These are phyloP conservation scores for Mycocentrospora acerina DNA, from an alignment of 2,329 filamentous ascomycete species.

Conservation along the genomic window DNA sequence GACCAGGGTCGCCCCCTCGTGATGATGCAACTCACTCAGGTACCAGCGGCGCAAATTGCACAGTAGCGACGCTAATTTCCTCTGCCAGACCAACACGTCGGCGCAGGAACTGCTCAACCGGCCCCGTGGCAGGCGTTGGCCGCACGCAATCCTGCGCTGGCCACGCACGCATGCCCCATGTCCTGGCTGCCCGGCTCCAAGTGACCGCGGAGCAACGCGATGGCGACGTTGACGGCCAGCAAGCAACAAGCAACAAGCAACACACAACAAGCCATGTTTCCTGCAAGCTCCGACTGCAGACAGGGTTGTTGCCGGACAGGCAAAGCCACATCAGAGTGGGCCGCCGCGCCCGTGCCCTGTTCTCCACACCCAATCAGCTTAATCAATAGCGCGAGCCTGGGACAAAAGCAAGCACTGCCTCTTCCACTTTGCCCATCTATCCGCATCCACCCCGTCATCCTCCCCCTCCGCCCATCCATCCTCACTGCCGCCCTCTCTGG, in stretches of 20 bases:
- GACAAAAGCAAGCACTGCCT: constrained; percentile 21
- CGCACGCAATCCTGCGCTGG: background rate
- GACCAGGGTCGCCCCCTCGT: no score
- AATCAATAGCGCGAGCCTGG: constrained; percentile 4
- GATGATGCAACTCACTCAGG: background rate
- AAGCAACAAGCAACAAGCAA: no score
- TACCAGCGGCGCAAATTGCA: constrained; percentile 4
- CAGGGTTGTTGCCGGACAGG: background rate
- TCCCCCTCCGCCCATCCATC: constrained; percentile 22
- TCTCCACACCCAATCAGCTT: constrained; percentile 5
- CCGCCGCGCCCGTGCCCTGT: constrained; percentile 7
- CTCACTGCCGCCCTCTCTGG: constrained; percentile 22
- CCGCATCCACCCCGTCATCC: no score
- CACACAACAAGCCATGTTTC: no score
- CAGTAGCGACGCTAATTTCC: constrained; percentile 2
- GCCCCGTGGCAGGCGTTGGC: no score
- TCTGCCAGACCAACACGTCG: background rate
- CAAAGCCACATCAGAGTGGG: constrained; percentile 6
- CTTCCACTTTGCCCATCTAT: constrained; percentile 20
- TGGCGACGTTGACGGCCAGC: background rate
- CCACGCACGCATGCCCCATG: background rate
- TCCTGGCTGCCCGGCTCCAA: background rate
- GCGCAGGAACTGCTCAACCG: no score
- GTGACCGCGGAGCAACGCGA: background rate
- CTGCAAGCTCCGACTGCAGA: background rate